A percentile compares a stretch with the other conserved stretches of the same genome.
These are phyloP conservation scores for Myriosclerotinia scirpicola DNA, from an alignment of 2,329 filamentous ascomycete genomes.

Conservation along the genomic window DNA sequence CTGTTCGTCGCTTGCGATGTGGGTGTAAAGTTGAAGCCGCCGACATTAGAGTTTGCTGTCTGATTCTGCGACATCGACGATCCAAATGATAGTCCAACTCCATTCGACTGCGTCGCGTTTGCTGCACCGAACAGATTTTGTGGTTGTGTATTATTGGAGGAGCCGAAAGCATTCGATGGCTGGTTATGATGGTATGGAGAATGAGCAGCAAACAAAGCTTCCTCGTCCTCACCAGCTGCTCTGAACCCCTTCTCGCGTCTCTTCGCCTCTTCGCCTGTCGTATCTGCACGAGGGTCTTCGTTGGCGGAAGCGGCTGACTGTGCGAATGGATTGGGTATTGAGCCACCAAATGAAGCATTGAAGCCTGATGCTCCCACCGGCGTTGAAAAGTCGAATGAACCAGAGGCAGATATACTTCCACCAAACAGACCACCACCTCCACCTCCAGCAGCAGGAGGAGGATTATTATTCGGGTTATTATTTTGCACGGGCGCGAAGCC, in stretches of 20 bases:
- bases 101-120: constrained; percentile 9
- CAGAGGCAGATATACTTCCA: constrained; percentile 33
- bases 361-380: constrained; percentile 25
- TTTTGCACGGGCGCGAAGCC: constrained; percentile 17
- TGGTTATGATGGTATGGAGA: constrained; percentile 13
- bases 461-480: constrained; percentile 8
- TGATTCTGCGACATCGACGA: constrained; percentile 6
- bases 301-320: constrained; percentile 15
- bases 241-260: constrained; percentile 18
- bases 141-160: constrained; percentile 8
- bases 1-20: constrained; percentile 1
- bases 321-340: constrained; percentile 23
- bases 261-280: constrained; percentile 24
- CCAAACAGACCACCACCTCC: constrained; percentile 37
- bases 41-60: constrained; percentile 1
- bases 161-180: constrained; percentile 9
- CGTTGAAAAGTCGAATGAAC: constrained; percentile 37
- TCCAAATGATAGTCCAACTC: constrained; percentile 17
- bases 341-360: constrained; percentile 24
- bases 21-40: constrained; percentile 19
- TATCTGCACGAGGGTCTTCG: constrained; percentile 27
- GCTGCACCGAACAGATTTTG: constrained; percentile 9
- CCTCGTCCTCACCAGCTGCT: constrained; percentile 5
- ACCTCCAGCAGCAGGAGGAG: constrained; percentile 1
- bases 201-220: constrained; percentile 13